phyloP scores from a whole-genome alignment of 1,284 basidiomycete species.

The Tylopilus sp. region DNA sequence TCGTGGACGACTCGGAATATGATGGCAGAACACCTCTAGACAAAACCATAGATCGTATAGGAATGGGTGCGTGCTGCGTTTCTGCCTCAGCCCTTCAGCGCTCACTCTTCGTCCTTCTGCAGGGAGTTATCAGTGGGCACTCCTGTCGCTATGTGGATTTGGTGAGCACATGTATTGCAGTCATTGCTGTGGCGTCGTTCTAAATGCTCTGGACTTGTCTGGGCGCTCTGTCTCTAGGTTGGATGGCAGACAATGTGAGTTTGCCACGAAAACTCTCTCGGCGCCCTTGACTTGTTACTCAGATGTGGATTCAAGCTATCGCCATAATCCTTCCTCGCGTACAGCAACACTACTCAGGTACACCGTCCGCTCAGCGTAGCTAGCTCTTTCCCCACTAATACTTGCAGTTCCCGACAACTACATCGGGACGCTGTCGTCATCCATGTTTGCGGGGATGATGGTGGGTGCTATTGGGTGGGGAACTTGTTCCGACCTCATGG shows the following conservation, averaged over 20 bases:
- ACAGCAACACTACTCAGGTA: constrained; percentile 80
- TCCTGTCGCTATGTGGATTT: constrained; percentile 81
- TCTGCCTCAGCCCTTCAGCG: background rate
- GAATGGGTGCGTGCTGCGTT: constrained; percentile 65
- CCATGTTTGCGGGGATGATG: constrained; percentile 95
- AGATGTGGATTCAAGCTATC: constrained; percentile 89
- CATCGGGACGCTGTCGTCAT: constrained; percentile 75
- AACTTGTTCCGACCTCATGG: constrained; percentile 79
- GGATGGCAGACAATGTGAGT: constrained; percentile 83
- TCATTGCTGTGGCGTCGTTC: too few relatives aligned
- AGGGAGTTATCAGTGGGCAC: constrained; percentile 79
- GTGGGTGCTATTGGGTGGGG: constrained; percentile 92
- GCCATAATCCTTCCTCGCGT: constrained; percentile 93
- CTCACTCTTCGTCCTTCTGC: constrained; percentile 1
- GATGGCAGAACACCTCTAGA: constrained; percentile 74
- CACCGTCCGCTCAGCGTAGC: constrained; percentile 26
- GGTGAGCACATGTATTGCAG: constrained; percentile 52
- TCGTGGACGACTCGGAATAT: constrained; percentile 33
- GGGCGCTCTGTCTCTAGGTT: constrained; percentile 47
- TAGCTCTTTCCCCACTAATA: constrained; percentile 15
- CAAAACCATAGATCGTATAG: constrained; percentile 84
- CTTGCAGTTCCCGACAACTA: constrained; percentile 65
- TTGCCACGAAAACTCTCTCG: constrained; percentile 4
- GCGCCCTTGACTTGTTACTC: constrained; percentile 36
- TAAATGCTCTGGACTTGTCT: background rate